Conservation (phyloP, 2,329 filamentous ascomycete genomes). For the Paraphaeosphaeria minitans region DNA sequence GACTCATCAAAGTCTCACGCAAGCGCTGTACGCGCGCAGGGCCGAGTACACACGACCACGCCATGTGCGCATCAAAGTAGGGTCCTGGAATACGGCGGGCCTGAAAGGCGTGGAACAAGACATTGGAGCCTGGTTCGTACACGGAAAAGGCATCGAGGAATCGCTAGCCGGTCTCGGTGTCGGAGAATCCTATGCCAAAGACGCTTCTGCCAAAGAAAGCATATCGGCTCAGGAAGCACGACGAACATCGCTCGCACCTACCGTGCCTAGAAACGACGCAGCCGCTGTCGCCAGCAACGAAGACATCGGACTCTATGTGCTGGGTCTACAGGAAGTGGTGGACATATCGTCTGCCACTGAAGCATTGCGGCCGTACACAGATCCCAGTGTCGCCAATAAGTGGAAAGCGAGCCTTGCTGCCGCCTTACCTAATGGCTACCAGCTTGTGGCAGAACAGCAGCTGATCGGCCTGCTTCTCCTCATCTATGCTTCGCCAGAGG, state of each 20-base stretch:
- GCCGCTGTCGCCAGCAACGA: conserved; percentile 61
- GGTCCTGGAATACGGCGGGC: conserved; percentile 92
- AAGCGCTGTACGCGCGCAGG: conserved; percentile 71
- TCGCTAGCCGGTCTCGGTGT: conserved; percentile 61
- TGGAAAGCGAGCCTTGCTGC: conserved; percentile 80
- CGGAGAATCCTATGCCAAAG: conserved; percentile 30
- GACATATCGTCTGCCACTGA: conserved; percentile 81
- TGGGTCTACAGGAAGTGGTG: conserved; percentile 91
- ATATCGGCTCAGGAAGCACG: conserved; percentile 56
- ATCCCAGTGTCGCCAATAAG: conserved; percentile 71
- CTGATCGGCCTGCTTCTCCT: conserved; percentile 83
- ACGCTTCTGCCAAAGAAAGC: conserved; percentile 49
- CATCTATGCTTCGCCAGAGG: conserved; percentile 79
- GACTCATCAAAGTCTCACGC: conserved; percentile 56
- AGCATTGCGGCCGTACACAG: conserved; percentile 76
- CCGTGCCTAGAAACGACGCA: conserved; percentile 53
- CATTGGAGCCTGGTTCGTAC: conserved; percentile 84
- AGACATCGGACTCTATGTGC: conserved; percentile 84
- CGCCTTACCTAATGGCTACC: conserved; percentile 77
- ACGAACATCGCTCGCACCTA: conserved; percentile 49
- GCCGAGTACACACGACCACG: conserved; percentile 78
- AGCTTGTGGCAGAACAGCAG: conserved; percentile 79
- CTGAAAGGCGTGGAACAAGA: conserved; percentile 86
- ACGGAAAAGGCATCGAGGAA: conserved; percentile 72
- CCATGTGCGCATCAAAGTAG: conserved; percentile 83